Conservation (phyloP, 2,329 filamentous ascomycete species). For the Teratosphaeria epicoccoides region DNA sequence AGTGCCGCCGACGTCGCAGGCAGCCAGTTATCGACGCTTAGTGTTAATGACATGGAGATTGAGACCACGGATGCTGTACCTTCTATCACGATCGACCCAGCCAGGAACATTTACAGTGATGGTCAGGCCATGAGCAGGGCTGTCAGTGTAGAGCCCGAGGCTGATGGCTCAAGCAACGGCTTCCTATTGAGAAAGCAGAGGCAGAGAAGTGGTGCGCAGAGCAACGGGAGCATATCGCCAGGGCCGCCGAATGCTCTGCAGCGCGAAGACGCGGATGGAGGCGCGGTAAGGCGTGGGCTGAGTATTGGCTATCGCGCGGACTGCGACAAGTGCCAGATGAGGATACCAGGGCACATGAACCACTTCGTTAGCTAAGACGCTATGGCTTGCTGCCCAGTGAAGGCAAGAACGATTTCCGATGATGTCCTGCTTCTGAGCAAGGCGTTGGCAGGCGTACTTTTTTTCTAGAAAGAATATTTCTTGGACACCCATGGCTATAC, state of each 20-base stretch:
- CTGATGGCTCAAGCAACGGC: not conserved
- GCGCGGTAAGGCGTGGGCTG: slow-evolving; percentile 25
- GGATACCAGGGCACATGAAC: slow-evolving; percentile 41
- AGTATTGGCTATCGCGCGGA: slow-evolving; percentile 41
- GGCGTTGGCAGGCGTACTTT: not conserved
- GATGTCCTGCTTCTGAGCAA: not conserved
- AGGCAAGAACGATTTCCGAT: not conserved
- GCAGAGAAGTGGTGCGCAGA: slow-evolving; percentile 26
- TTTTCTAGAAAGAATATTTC: too few species aligned
- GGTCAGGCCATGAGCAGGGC: slow-evolving; percentile 1
- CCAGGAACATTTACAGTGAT: slow-evolving; percentile 6
- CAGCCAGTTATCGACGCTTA: slow-evolving; percentile 26
- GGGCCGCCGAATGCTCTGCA: not conserved
- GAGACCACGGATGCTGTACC: slow-evolving; percentile 15
- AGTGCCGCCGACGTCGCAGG: slow-evolving; percentile 22
- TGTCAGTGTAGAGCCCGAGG: slow-evolving; percentile 14
- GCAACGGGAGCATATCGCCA: slow-evolving; percentile 18
- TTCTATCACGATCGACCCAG: slow-evolving; percentile 15
- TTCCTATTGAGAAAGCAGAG: slow-evolving; percentile 25
- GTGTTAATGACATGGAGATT: slow-evolving; percentile 28
- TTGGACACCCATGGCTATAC: too few species aligned
- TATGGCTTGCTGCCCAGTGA: not conserved
- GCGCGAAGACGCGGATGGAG: not conserved
- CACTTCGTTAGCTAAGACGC: slow-evolving; percentile 29
- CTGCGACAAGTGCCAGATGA: slow-evolving; percentile 38